Conservation (phyloP, 352 stramenopile species). For the Pythium apleroticum region DNA sequence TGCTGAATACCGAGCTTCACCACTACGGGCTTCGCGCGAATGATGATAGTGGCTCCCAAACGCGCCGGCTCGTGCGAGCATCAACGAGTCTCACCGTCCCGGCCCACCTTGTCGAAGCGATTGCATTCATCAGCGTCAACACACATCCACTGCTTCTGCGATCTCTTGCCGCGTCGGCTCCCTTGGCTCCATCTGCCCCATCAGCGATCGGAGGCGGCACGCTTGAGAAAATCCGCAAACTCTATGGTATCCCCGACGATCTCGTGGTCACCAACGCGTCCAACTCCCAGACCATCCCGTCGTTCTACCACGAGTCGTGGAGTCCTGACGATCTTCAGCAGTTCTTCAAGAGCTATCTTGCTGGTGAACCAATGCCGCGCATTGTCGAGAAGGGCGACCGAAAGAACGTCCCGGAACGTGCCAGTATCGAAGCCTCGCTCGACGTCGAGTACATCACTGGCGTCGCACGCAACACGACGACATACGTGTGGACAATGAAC, state of each 20-base stretch:
- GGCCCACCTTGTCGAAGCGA: constrained; percentile 33
- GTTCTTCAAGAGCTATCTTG: constrained; percentile 61
- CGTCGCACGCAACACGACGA: constrained; percentile 73
- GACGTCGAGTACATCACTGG: constrained; percentile 92
- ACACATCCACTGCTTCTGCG: constrained; percentile 58
- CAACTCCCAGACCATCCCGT: constrained; percentile 66
- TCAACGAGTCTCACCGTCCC: constrained; percentile 36
- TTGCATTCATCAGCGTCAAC: constrained; percentile 75
- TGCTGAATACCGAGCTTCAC: constrained; percentile 58
- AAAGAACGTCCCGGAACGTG: constrained; percentile 35
- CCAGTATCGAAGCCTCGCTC: constrained; percentile 79
- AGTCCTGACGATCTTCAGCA: constrained; percentile 47
- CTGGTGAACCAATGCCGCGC: constrained; percentile 38
- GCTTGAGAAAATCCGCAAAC: constrained; percentile 47
- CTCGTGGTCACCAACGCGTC: constrained; percentile 64
- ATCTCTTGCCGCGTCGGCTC: constrained; percentile 34
- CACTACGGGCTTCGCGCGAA: constrained; percentile 29
- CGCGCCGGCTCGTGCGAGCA: constrained; percentile 44
- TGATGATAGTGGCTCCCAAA: not conserved
- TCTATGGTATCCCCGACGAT: constrained; percentile 67
- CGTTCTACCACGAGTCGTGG: constrained; percentile 79
- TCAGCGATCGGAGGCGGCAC: constrained; percentile 4
- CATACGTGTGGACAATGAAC: constrained; percentile 79
- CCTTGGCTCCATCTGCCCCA: not conserved
- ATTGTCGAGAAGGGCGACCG: constrained; percentile 61